Conservation (phyloP, 2,329 filamentous ascomycete genomes). For the Fusarium nurragi region DNA sequence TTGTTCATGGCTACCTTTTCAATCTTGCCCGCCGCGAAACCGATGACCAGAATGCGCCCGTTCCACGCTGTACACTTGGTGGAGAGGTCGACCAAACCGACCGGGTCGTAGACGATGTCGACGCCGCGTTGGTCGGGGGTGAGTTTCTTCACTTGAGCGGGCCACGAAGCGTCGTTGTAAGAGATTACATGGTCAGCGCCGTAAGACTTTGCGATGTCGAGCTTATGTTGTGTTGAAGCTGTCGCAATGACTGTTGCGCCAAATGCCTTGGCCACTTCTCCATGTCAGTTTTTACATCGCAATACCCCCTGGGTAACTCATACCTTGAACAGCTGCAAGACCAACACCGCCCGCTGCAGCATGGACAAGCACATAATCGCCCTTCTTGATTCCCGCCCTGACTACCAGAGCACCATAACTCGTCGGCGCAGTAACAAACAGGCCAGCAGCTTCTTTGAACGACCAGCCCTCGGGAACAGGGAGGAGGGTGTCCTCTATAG, state of each 20-base stretch:
- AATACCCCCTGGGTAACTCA: conserved; percentile 1
- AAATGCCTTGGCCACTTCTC: conserved; percentile 82
- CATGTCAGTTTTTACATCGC: neutral
- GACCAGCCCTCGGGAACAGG: conserved; percentile 84
- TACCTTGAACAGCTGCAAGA: conserved; percentile 84
- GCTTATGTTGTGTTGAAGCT: conserved; percentile 81
- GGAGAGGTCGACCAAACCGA: conserved; percentile 86
- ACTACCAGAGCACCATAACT: conserved; percentile 85
- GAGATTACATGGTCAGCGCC: conserved; percentile 87
- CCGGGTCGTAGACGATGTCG: conserved; percentile 95
- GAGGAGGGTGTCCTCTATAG: conserved; percentile 72
- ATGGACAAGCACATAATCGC: conserved; percentile 89
- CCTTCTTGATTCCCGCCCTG: conserved; percentile 78
- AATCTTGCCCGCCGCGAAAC: conserved; percentile 79
- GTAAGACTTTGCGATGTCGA: conserved; percentile 79
- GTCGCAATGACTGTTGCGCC: conserved; percentile 95
- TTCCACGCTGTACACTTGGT: conserved; percentile 97
- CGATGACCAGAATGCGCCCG: conserved; percentile 85
- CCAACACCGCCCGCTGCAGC: conserved; percentile 93
- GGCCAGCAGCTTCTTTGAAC: conserved; percentile 83
- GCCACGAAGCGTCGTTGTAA: conserved; percentile 73
- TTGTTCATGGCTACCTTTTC: conserved; percentile 95
- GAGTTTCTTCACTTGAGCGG: conserved; percentile 77
- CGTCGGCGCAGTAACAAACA: conserved; percentile 93
- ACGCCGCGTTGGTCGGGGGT: conserved; percentile 78